These are phyloP conservation scores for Colletotrichum melonis DNA, from an alignment of 2,329 filamentous ascomycete genomes.

Conservation along the genomic window DNA sequence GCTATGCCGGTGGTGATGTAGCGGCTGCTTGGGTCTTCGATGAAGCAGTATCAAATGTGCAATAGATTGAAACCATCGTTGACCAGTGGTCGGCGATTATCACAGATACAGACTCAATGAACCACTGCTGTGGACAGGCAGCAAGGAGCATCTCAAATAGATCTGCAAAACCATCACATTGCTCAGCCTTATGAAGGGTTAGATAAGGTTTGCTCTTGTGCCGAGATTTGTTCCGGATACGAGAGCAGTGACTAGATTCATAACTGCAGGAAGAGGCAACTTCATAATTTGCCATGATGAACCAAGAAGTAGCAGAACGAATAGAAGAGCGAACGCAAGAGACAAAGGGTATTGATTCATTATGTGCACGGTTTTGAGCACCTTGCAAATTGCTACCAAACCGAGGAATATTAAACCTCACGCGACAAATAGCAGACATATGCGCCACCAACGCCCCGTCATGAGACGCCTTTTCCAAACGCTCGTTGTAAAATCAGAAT, in stretches of 20 bases:
- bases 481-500: background rate
- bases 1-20: background rate
- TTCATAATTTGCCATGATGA: background rate
- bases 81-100: too few species aligned
- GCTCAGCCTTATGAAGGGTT: too few species aligned
- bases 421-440: background rate
- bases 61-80: too few species aligned
- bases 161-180: too few species aligned
- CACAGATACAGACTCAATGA: too few species aligned
- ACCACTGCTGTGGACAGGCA: too few species aligned
- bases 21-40: background rate
- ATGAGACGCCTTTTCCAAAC: slow-evolving; percentile 12
- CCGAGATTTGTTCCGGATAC: too few species aligned
- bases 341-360: slow-evolving; percentile 23
- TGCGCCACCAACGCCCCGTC: background rate
- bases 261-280: background rate
- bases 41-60: too few species aligned
- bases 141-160: too few species aligned
- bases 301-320: background rate
- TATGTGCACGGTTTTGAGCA: background rate
- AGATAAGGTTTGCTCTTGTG: too few species aligned
- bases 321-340: background rate
- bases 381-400: background rate
- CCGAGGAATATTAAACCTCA: background rate
- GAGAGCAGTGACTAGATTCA: too few species aligned